Evolutionary conservation across 371 early-diverging fungal genomes (phyloP).

Genomic region (Astathelohania contejeani): DNA sequence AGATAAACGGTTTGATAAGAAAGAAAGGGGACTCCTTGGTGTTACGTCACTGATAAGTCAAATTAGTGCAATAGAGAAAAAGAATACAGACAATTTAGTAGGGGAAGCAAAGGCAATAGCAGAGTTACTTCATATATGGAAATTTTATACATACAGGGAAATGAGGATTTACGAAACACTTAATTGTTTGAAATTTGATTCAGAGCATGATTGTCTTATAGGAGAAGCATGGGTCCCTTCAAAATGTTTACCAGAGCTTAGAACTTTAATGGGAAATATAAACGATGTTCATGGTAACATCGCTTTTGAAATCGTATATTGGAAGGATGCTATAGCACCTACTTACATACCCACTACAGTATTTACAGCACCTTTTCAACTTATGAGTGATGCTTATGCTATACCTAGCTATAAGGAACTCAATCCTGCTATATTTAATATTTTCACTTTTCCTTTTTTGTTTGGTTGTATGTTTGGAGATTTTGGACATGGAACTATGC

Average conservation of each 20-base stretch:
- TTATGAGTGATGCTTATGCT: slow-evolving; percentile 88
- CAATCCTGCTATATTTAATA: slow-evolving; percentile 90
- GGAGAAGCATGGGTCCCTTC: slow-evolving; percentile 49
- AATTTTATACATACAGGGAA: slow-evolving; percentile 41
- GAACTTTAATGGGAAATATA: slow-evolving; percentile 26
- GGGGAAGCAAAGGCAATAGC: slow-evolving; percentile 25
- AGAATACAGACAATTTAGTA: slow-evolving; percentile 32
- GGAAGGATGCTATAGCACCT: slow-evolving; percentile 55
- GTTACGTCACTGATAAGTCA: slow-evolving; percentile 33
- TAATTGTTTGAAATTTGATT: slow-evolving; percentile 31
- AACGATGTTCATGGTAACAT: slow-evolving; percentile 34
- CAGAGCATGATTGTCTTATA: slow-evolving; percentile 32
- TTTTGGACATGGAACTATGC: slow-evolving; percentile 80
- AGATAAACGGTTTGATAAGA: slow-evolving; percentile 21
- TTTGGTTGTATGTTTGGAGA: slow-evolving; percentile 99
- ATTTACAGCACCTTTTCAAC: slow-evolving; percentile 84
- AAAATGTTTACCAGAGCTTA: slow-evolving; percentile 24
- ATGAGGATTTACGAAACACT: slow-evolving; percentile 45
- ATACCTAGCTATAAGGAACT: slow-evolving; percentile 93
- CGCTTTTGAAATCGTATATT: slow-evolving; percentile 32
- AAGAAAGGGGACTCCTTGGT: slow-evolving; percentile 24
- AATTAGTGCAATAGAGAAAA: slow-evolving; percentile 28
- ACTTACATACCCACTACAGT: slow-evolving; percentile 83
- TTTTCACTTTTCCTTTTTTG: slow-evolving; percentile 91
- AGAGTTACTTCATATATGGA: slow-evolving; percentile 31